These are phyloP conservation scores for Colletotrichum sp. DNA, from an alignment of 2,329 filamentous ascomycete genomes.

Conservation along the genomic window DNA sequence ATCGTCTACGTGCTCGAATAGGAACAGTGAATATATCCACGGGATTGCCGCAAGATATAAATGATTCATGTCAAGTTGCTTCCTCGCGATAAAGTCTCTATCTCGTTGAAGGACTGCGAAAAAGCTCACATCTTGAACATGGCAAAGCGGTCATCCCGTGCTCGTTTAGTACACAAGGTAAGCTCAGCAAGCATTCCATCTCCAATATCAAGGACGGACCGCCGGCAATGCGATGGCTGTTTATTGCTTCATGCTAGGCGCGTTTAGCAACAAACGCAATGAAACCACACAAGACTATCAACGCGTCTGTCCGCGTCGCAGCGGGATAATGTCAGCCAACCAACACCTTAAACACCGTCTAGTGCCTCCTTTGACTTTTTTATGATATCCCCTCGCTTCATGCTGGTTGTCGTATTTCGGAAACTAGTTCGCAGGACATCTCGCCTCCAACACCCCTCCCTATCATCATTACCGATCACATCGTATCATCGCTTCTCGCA, in stretches of 20 bases:
- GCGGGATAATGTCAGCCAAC: neutral
- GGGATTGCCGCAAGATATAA: neutral
- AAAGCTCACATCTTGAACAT: neutral
- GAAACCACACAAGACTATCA: neutral
- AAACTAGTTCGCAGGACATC: neutral
- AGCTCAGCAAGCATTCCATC: neutral
- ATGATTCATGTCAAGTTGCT: neutral
- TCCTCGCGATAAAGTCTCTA: neutral
- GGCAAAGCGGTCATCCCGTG: neutral
- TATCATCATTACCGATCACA: neutral
- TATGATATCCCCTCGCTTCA: neutral
- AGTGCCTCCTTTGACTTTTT: neutral
- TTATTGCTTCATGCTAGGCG: slow-evolving; percentile 7
- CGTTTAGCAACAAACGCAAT: neutral
- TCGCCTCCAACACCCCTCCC: neutral
- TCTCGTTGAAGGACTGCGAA: neutral
- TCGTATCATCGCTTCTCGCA: neutral
- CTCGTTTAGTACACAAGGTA: neutral
- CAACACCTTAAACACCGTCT: neutral
- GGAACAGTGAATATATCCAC: neutral
- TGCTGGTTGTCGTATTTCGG: neutral
- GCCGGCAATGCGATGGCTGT: neutral
- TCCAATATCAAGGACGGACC: neutral
- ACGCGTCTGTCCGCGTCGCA: slow-evolving; percentile 6
- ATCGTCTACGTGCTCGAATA: neutral